phyloP scores from a whole-genome alignment of 176 grass and related monocot species.

The Musa troglodytarum region DNA sequence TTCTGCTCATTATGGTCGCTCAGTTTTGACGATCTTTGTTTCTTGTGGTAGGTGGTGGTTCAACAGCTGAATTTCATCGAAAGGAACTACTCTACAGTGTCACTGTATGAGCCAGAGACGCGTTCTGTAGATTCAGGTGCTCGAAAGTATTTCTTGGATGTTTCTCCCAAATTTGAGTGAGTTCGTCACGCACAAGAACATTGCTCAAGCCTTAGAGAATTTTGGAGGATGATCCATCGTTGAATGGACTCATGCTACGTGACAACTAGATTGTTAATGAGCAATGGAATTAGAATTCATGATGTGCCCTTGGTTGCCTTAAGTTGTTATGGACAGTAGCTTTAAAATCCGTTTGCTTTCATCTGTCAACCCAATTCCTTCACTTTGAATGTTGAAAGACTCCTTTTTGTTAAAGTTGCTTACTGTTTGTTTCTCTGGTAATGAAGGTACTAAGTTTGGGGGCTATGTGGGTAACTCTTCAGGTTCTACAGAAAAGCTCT shows the following conservation, averaged over 20 bases:
- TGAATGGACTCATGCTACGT: no score
- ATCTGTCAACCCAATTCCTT: neutral
- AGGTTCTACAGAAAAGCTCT: slow-evolving; percentile 58
- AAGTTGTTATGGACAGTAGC: neutral
- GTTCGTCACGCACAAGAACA: no score
- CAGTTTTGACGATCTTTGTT: neutral
- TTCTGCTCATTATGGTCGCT: slow-evolving; percentile 15
- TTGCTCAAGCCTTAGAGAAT: no score
- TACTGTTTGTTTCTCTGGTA: slow-evolving; percentile 21
- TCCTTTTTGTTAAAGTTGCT: slow-evolving; percentile 26
- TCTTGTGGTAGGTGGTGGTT: slow-evolving; percentile 60
- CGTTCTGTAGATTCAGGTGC: slow-evolving; percentile 44
- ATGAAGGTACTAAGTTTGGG: slow-evolving; percentile 26
- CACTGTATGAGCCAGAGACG: slow-evolving; percentile 46
- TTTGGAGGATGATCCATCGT: no score
- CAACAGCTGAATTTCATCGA: slow-evolving; percentile 72
- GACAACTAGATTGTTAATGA: no score
- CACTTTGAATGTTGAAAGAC: neutral
- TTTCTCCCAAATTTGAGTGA: neutral
- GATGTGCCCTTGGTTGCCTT: neutral
- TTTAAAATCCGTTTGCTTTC: neutral
- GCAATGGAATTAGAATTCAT: neutral
- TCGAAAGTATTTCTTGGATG: neutral
- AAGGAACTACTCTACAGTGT: slow-evolving; percentile 43
- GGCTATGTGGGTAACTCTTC: slow-evolving; percentile 28